Base-by-base conservation (phyloP, 176 grass and related monocot species). In the Typha latifolia region DNA sequence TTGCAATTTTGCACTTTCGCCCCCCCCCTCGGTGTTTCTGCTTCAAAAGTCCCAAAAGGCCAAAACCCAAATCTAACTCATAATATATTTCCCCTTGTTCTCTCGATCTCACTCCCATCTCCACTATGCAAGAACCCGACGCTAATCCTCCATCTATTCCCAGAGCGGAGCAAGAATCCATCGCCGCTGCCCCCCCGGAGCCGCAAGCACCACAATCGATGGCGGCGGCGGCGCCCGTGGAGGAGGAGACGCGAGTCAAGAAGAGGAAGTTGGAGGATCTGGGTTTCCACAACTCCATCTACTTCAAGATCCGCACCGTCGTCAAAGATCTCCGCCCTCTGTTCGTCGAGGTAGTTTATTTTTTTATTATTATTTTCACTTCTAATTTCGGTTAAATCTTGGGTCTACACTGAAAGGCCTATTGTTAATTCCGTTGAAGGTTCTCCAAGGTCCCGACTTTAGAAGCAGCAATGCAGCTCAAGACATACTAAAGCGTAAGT, bases 401-500 rank as follows among this genome's bases (percentile, higher is more conserved):
- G n/a, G 53, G 20, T 59, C 53, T 65, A 32, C 3, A 52, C 16
- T 37, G 12, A n/a, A 31, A 76, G 27, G 31, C 19, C 56, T 72
- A 19, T 74, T 74, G 14, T 5, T 74, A 12, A 71, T 66, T 61
- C 34, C 70, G 11, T 70, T 49, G 48, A 37, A 84, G 82, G 49
- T 79, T 79, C 63, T 65, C 50, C 69, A 49, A 29, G 47, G 67
- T 29, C 66, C 76, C 66, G 69, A 84, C 67, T 84, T 75, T 61
- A 32, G 11, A 26, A 69, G 56, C 27, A 71, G 66, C 71, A 84
- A 51, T 57, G 72, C 34, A 31, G 32, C 65, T 13, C 66, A 48
- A 32, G 71, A 84, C 49, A 79, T 84, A 66, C 59, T 69, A 47
- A 79, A 79, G 63, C 70, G 82, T 79, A 78, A 62, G 69, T 73